A percentile compares a stretch with the other conserved stretches of the same genome.
Evolutionary conservation across 148 eudicot species (phyloP).

Genomic region (Pouteria glomerata): DNA sequence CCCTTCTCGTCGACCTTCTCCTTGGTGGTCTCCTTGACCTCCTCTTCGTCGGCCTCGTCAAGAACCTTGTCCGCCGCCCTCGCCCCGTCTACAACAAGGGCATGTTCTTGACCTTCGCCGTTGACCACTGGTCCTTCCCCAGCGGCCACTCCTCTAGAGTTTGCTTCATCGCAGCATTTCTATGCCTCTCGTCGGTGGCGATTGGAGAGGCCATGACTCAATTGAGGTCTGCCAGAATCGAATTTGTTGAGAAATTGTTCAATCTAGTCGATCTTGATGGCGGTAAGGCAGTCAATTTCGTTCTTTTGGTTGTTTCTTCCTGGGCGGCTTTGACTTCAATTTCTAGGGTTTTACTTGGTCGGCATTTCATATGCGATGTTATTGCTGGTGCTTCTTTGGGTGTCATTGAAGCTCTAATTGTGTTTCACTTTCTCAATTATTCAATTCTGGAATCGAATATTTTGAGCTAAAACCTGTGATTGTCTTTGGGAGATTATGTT

Average conservation of each 20-base stretch:
- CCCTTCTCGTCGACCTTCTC: conserved; percentile 39
- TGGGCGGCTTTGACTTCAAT: conserved; percentile 59
- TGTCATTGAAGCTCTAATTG: conserved; percentile 45
- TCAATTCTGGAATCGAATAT: conserved; percentile 8
- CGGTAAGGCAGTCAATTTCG: conserved; percentile 20
- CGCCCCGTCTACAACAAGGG: conserved; percentile 63
- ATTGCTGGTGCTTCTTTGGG: conserved; percentile 68
- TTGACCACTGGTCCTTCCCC: conserved; percentile 87
- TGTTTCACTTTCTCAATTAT: conserved; percentile 34
- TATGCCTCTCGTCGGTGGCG: conserved; percentile 25
- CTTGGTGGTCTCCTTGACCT: conserved; percentile 52
- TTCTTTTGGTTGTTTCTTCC: conserved; percentile 20
- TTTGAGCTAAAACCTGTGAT: background rate
- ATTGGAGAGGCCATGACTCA: conserved; percentile 26
- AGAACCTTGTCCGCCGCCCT: conserved; percentile 63
- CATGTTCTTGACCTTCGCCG: conserved; percentile 59
- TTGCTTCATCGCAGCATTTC: conserved; percentile 46
- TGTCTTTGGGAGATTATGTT: background rate
- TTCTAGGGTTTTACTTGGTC: conserved; percentile 75
- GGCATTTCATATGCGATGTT: conserved; percentile 75
- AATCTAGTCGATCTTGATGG: conserved; percentile 16
- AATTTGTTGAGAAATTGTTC: conserved; percentile 26
- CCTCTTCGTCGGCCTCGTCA: conserved; percentile 49
- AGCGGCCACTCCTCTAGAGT: conserved; percentile 78
- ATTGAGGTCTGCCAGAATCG: conserved; percentile 23